Evolutionary conservation across 1,284 basidiomycete genomes (phyloP), one percentile per base, ranked within the genome.

Genomic region (Pyrrhoderma noxium): DNA sequence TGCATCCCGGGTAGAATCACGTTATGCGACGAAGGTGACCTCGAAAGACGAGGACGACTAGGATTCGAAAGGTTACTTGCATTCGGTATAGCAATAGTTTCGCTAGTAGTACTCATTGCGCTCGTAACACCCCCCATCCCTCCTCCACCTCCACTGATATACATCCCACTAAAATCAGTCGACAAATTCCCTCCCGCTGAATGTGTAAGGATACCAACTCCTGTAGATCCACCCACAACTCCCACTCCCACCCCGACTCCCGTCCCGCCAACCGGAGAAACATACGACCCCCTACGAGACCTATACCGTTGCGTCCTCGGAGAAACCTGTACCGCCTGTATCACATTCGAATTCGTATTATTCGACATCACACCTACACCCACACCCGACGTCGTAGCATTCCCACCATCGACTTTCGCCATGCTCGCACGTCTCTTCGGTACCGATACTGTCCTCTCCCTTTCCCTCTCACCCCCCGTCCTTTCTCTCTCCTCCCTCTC

Each of bases 31-130:
- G 75, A 73, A 8, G 75, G 68, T 19, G 73, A 75, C 0, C 65
- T 61, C 8, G 75, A 73, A 39, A 68, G 55, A 16, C 74, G 73
- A 14, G 75, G 73, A 3, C 76, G 76, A 23, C 68, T 62, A 22
- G 70, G 66, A 52, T 53, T 46, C 53, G 57, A 13, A 11, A 56
- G 19, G 2, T 49, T 45, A 42, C 57, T 58, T 21, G 7, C 27
- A 31, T 5, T 5, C 5, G 27, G 27, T 31, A 31, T 5, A 31
- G n/a, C n/a, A n/a, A n/a, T n/a, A n/a, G n/a, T n/a, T n/a, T n/a
- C n/a, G n/a, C n/a, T n/a, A n/a, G n/a, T n/a, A n/a, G n/a, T n/a
- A n/a, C n/a, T n/a, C n/a, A n/a, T n/a, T n/a, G n/a, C n/a, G n/a
- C n/a, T n/a, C n/a, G n/a, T n/a, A n/a, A n/a, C n/a, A n/a, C n/a